These are phyloP conservation scores for Puccinia hordei DNA, from an alignment of 1,284 basidiomycete species.

Conservation along the genomic window DNA sequence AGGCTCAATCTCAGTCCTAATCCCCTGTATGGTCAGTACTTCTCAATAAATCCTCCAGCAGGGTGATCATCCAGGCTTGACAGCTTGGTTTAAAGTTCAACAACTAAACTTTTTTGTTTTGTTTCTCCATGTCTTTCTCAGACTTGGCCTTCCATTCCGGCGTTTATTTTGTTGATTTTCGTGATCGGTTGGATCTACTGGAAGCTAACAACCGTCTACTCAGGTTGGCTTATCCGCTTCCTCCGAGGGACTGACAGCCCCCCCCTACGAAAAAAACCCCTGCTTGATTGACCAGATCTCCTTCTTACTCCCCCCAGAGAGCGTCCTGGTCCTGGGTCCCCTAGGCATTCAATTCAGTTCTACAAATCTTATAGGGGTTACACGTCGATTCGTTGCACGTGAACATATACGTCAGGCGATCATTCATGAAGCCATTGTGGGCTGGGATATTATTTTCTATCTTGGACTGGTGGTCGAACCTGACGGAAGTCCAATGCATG, in stretches of 20 bases:
- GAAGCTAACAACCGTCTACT: slow-evolving; percentile 22
- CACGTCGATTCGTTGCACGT: slow-evolving; percentile 20
- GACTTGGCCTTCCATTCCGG: slow-evolving; percentile 34
- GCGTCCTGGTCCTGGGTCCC: slow-evolving; percentile 27
- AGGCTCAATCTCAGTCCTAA: not conserved
- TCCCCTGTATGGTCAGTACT: not conserved
- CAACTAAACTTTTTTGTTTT: not conserved
- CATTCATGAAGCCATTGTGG: slow-evolving; percentile 49
- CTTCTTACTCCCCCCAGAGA: slow-evolving; percentile 6
- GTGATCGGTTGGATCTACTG: not conserved
- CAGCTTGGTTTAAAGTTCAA: not conserved
- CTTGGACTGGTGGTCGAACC: slow-evolving; percentile 40
- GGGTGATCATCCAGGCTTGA: not conserved
- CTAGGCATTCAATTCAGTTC: slow-evolving; percentile 43
- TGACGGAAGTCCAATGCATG: not conserved
- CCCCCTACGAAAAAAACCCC: not conserved
- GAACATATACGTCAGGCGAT: slow-evolving; percentile 38
- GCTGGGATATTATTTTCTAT: slow-evolving; percentile 47
- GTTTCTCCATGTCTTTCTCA: not conserved
- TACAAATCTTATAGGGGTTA: slow-evolving; percentile 8
- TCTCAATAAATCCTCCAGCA: not conserved
- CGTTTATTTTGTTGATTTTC: not conserved
- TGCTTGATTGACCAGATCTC: not conserved
- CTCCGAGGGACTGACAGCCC: not conserved
- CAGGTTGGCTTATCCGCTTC: slow-evolving; percentile 7